These are phyloP conservation scores for Aureobasidium sp. DNA, from an alignment of 2,329 filamentous ascomycete species.

Conservation along the genomic window DNA sequence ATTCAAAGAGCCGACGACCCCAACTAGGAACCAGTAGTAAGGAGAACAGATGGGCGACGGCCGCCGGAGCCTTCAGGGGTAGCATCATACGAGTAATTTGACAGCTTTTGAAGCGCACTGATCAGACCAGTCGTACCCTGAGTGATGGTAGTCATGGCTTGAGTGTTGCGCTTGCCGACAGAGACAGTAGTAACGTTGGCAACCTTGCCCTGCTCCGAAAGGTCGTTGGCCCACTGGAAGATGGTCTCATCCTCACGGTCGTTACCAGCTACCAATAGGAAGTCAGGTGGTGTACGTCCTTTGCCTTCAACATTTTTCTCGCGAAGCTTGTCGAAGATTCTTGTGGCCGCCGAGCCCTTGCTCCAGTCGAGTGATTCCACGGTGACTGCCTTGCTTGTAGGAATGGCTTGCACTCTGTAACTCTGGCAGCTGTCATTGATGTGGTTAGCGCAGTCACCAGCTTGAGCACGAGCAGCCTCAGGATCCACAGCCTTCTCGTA, in stretches of 20 bases:
- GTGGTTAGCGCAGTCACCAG: constrained; percentile 83
- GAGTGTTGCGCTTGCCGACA: constrained; percentile 78
- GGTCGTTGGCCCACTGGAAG: constrained; percentile 85
- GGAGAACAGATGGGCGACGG: constrained; percentile 10
- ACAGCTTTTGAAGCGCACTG: constrained; percentile 10
- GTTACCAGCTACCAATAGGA: constrained; percentile 83
- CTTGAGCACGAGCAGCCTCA: constrained; percentile 67
- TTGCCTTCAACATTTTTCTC: constrained; percentile 27
- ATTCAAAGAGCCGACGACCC: not conserved
- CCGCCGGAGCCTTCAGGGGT: not conserved
- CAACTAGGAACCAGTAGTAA: constrained; percentile 8
- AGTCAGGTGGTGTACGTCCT: constrained; percentile 54
- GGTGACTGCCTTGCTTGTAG: constrained; percentile 66
- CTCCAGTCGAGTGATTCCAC: constrained; percentile 83
- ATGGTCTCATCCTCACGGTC: constrained; percentile 90
- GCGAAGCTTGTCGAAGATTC: constrained; percentile 53
- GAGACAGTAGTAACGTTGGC: constrained; percentile 73
- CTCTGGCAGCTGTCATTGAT: constrained; percentile 89
- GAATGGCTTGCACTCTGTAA: constrained; percentile 76
- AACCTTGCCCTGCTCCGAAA: constrained; percentile 48
- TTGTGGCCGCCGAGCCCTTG: constrained; percentile 74
- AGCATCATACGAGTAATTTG: constrained; percentile 1
- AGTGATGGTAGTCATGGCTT: constrained; percentile 75
- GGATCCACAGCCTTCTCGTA: constrained; percentile 76
- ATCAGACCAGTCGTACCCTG: constrained; percentile 69